Base-by-base conservation (phyloP, 192 early-diverging fungal genomes). In the Cladochytrium replicatum region DNA sequence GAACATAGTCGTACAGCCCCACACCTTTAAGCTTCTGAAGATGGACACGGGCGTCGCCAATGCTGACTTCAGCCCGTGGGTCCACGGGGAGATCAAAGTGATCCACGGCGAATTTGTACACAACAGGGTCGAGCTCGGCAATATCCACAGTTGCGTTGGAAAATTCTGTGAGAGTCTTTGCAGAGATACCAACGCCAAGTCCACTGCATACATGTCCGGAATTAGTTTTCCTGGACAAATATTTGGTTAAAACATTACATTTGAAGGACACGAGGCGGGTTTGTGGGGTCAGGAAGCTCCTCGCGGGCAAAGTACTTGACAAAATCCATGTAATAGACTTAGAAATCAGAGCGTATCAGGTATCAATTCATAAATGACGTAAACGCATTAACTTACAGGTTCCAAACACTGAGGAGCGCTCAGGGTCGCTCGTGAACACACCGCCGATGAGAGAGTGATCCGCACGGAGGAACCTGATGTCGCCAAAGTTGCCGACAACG, bases 401-500 rank as follows among this genome's bases (percentile, higher is more conserved):
- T 17, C n/a, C 3, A 11, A 26, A 48, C 3, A n/a, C n/a, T n/a
- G n/a, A n/a, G n/a, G n/a, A n/a, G n/a, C n/a, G n/a, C n/a, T n/a
- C n/a, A n/a, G n/a, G n/a, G n/a, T n/a, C n/a, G n/a, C n/a, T n/a
- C n/a, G n/a, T n/a, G n/a, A n/a, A 91, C 28, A 76, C 63, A 13
- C 88, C 89, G 24, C 92, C 92, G 29, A 95, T 72, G 31, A 95
- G 61, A 26, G 88, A 89, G 55, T 95, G 86, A 21, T 91, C 89
- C 54, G 80, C 81, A 50, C 89, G 85, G 67, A 95, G 66, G 22
- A 91, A 37, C 2, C 82, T 77, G 31, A 88, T 62, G 26, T 72
- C 64, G 29, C 61, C 66, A 46, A 81, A 66, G 34, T 69, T 45
- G 19, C 64, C 48, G 9, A 62, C 53, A 40, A 78, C 72, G 13